Evolutionary conservation across 208 protist species (phyloP).

Genomic region (Trypanosoma lewisi): DNA sequence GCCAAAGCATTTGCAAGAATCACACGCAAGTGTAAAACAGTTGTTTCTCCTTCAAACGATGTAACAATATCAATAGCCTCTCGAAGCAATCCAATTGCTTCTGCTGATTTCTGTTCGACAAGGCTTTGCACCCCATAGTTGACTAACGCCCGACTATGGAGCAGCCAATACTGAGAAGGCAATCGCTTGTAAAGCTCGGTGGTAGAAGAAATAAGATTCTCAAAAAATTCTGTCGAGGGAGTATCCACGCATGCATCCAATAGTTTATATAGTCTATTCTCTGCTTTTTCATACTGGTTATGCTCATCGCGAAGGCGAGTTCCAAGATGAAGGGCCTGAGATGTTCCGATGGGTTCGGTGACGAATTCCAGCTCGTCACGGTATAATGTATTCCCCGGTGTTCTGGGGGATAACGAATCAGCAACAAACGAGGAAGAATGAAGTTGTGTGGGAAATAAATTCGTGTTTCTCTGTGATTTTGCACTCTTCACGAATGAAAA

Average conservation of each 20-base stretch:
- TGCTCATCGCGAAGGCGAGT: constrained; percentile 6
- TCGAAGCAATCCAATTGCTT: constrained; percentile 39
- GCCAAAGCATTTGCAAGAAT: constrained; percentile 73
- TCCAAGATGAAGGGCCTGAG: neutral
- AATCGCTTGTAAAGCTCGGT: constrained; percentile 12
- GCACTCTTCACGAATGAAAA: constrained; percentile 14
- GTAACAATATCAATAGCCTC: constrained; percentile 42
- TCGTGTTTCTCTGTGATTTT: neutral
- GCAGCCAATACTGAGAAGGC: constrained; percentile 20
- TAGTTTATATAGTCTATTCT: neutral
- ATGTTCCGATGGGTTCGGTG: constrained; percentile 12
- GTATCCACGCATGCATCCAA: constrained; percentile 14
- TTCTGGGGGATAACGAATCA: neutral
- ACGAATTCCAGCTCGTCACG: constrained; percentile 2
- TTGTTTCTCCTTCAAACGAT: constrained; percentile 24
- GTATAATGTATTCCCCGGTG: neutral
- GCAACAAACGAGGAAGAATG: constrained; percentile 6
- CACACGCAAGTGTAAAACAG: constrained; percentile 57
- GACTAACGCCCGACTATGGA: constrained; percentile 57
- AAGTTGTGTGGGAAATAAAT: constrained; percentile 9
- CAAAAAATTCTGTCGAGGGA: constrained; percentile 13
- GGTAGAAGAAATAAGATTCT: constrained; percentile 15
- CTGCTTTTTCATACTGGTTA: neutral
- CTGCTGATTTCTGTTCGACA: constrained; percentile 44
- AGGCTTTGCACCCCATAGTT: constrained; percentile 79